phyloP scores from a whole-genome alignment of 768 basidiomycete species.

The Butyriboletus loyo region DNA sequence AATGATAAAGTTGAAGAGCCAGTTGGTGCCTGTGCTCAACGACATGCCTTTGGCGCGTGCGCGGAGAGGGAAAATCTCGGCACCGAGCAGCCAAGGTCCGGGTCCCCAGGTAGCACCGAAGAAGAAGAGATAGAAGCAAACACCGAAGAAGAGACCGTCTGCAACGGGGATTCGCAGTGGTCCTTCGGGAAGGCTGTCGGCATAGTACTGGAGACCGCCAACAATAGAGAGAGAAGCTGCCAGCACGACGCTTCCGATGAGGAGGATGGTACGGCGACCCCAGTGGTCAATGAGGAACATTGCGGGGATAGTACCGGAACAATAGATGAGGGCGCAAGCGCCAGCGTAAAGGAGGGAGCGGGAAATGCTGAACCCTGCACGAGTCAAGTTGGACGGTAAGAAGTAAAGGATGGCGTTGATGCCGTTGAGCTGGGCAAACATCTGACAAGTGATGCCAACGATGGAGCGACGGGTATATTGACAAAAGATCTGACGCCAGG shows the following conservation, averaged over 20 bases:
- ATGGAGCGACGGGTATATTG: constrained; percentile 48
- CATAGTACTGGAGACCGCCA: constrained; percentile 48
- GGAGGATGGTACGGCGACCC: constrained; percentile 50
- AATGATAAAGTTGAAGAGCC: constrained; percentile 38
- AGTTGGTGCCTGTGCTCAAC: constrained; percentile 33
- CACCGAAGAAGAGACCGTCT: constrained; percentile 39
- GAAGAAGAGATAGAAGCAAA: constrained; percentile 59
- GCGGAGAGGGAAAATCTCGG: constrained; percentile 47
- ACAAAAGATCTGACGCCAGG: constrained; percentile 49
- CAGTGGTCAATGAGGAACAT: constrained; percentile 52
- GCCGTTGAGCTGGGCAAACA: constrained; percentile 54
- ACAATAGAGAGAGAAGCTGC: constrained; percentile 46
- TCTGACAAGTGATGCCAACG: constrained; percentile 54
- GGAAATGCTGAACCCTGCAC: constrained; percentile 45
- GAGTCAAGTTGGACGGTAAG: constrained; percentile 49
- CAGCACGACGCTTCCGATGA: constrained; percentile 44
- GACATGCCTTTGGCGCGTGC: constrained; percentile 40
- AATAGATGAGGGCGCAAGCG: constrained; percentile 46
- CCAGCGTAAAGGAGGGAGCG: constrained; percentile 46
- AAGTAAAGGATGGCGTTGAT: constrained; percentile 59
- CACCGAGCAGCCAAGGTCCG: constrained; percentile 50
- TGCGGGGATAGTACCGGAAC: constrained; percentile 48
- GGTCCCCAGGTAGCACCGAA: constrained; percentile 59
- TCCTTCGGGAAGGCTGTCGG: constrained; percentile 38
- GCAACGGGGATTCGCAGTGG: constrained; percentile 30